These are phyloP conservation scores for Stemphylium lycopersici DNA, from an alignment of 2,329 filamentous ascomycete genomes.

Conservation along the genomic window DNA sequence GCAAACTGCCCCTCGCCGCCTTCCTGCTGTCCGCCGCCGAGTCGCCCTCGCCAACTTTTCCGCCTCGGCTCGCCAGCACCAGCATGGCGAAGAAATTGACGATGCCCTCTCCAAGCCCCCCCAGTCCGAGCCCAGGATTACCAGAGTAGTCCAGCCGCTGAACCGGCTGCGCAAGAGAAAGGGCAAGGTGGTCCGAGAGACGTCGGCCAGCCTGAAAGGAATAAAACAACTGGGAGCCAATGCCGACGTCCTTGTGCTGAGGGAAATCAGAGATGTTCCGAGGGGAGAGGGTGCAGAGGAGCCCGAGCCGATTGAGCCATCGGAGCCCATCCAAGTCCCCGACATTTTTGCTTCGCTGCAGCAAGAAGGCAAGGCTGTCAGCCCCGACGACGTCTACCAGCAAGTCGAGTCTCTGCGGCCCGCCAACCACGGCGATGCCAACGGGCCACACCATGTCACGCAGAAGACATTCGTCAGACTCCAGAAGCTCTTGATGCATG, in stretches of 20 bases:
- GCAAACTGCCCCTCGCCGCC: constrained; percentile 29
- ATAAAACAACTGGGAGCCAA: constrained; percentile 43
- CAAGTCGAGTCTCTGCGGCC: constrained; percentile 43
- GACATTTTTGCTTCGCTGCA: constrained; percentile 38
- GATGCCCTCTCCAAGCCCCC: constrained; percentile 2
- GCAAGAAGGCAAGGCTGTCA: constrained; percentile 26
- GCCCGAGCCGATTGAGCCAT: constrained; percentile 8
- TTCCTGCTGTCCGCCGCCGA: constrained; percentile 21
- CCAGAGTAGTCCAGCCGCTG: constrained; percentile 20
- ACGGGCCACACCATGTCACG: constrained; percentile 39
- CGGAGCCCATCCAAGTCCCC: constrained; percentile 20
- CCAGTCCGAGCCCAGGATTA: constrained; percentile 7
- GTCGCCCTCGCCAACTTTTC: constrained; percentile 36
- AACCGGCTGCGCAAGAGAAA: constrained; percentile 29
- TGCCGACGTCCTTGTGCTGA: constrained; percentile 45
- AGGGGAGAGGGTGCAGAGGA: background rate
- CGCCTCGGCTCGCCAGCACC: constrained; percentile 27
- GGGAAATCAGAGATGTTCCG: constrained; percentile 27
- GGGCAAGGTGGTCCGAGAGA: constrained; percentile 36
- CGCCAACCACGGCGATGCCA: constrained; percentile 15
- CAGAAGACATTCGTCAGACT: constrained; percentile 36
- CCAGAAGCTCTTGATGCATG: constrained; percentile 24
- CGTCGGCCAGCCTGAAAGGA: constrained; percentile 35
- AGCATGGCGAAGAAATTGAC: constrained; percentile 23
- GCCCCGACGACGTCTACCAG: constrained; percentile 38